phyloP scores from a whole-genome alignment of 78 protist species.

The Chrysochromulina parva region DNA sequence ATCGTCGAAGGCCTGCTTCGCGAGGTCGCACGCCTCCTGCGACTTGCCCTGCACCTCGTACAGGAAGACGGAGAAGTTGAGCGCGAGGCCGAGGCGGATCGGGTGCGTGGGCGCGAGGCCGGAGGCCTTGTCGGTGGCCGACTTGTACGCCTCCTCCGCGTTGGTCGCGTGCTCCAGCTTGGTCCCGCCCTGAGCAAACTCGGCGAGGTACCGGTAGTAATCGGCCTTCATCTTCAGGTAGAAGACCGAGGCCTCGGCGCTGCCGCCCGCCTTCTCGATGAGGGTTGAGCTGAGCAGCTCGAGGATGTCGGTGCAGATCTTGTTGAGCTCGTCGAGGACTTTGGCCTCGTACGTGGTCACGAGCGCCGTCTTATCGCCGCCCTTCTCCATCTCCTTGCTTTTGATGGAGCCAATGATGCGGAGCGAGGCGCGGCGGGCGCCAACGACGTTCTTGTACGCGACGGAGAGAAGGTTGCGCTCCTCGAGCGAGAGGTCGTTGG shows the following conservation, averaged over 20 bases:
- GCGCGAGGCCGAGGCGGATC: constrained; percentile 97
- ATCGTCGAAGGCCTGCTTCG: constrained; percentile 92
- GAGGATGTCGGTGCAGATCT: constrained; percentile 56
- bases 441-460: constrained; percentile 69
- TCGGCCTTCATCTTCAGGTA: constrained; percentile 68
- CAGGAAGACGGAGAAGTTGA: constrained; percentile 98
- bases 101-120: constrained; percentile 96
- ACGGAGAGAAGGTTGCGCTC: constrained; percentile 18
- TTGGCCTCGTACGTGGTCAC: constrained; percentile 71
- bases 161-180: constrained; percentile 21
- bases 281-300: constrained; percentile 25
- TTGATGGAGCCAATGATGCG: constrained; percentile 92
- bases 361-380: constrained; percentile 47
- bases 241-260: constrained; percentile 63
- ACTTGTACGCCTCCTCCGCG: constrained; percentile 34
- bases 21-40: constrained; percentile 75
- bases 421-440: constrained; percentile 98
- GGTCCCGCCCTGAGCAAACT: constrained; percentile 25
- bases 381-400: constrained; percentile 74
- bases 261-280: background rate
- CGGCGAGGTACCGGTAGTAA: constrained; percentile 75
- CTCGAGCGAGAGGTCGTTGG: constrained; percentile 86
- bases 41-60: constrained; percentile 84
- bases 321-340: constrained; percentile 54
- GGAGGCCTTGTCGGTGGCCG: constrained; percentile 66